Evolutionary conservation across 2,329 filamentous ascomycete species (phyloP).

Genomic region (Sclerotinia borealis): DNA sequence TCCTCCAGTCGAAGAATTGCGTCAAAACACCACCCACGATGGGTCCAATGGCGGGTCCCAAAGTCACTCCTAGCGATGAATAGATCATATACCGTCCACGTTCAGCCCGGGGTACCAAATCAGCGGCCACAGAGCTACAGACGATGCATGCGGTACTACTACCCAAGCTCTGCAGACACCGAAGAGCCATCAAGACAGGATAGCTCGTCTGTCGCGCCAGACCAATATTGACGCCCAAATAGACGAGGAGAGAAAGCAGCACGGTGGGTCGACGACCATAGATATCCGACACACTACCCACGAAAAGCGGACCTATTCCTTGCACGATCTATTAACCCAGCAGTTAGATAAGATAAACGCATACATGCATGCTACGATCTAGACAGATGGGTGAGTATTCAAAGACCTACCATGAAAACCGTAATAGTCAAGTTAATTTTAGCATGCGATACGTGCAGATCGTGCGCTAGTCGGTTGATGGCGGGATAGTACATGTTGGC

Average conservation of each 20-base stretch:
- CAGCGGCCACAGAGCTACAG: constrained; percentile 53
- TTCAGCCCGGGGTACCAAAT: constrained; percentile 56
- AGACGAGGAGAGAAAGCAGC: constrained; percentile 46
- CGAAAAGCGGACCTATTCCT: constrained; percentile 51
- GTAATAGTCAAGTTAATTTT: constrained; percentile 37
- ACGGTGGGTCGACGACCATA: constrained; percentile 50
- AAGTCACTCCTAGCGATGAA: constrained; percentile 48
- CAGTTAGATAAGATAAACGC: no score
- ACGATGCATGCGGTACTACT: constrained; percentile 55
- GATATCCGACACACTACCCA: constrained; percentile 49
- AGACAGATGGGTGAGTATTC: not conserved
- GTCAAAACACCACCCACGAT: constrained; percentile 23
- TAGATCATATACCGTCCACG: constrained; percentile 60
- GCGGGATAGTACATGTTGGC: constrained; percentile 50
- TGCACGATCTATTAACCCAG: constrained; percentile 44
- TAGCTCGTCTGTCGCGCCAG: constrained; percentile 46
- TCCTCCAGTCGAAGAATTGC: constrained; percentile 24
- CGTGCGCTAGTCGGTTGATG: constrained; percentile 41
- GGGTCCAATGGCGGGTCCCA: constrained; percentile 34
- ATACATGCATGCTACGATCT: not conserved
- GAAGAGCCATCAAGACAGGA: constrained; percentile 44
- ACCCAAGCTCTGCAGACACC: constrained; percentile 47
- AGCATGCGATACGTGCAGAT: constrained; percentile 39
- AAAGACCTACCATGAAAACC: constrained; percentile 32
- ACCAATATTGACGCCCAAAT: constrained; percentile 48